Percentiles rank a stretch among this genome's conserved stretches.
Conservation (phyloP, 352 stramenopile genomes). For the Globisporangium parvum region DNA sequence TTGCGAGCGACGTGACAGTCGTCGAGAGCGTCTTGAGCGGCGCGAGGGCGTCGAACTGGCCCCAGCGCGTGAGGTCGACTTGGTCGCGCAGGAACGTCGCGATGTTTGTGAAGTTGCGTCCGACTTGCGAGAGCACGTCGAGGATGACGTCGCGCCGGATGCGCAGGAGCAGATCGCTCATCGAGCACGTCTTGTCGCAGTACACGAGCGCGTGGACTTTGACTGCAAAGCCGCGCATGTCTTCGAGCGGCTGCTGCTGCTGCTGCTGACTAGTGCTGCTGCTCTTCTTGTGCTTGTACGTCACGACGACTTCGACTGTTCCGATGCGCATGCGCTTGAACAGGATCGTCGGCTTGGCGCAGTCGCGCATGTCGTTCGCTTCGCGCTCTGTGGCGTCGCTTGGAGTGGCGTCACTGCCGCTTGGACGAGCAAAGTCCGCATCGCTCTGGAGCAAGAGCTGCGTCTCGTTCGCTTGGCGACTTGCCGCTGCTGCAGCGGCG, state of each 20-base stretch:
- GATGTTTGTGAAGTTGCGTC: conserved; percentile 85
- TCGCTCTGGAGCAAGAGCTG: conserved; percentile 15
- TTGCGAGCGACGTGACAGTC: conserved; percentile 22
- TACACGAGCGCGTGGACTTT: conserved; percentile 85
- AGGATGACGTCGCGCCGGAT: conserved; percentile 78
- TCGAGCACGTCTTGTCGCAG: conserved; percentile 81
- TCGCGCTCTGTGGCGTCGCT: conserved; percentile 16
- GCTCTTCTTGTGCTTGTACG: conserved; percentile 81
- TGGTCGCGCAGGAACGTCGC: conserved; percentile 76
- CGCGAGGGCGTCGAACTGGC: conserved; percentile 55
- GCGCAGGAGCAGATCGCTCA: conserved; percentile 59
- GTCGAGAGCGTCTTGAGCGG: conserved; percentile 48
- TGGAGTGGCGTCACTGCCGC: neutral
- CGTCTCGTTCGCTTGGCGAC: conserved; percentile 19
- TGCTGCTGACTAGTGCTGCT: conserved; percentile 10
- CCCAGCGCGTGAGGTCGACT: conserved; percentile 66
- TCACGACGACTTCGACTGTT: conserved; percentile 68
- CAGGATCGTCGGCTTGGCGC: conserved; percentile 45
- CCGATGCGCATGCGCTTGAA: conserved; percentile 82
- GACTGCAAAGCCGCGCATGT: conserved; percentile 81
- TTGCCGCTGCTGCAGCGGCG: conserved; percentile 15
- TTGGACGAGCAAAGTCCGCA: neutral
- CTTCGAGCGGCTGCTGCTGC: conserved; percentile 54
- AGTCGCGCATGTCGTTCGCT: conserved; percentile 32
- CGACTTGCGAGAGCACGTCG: conserved; percentile 78